Percentiles rank a stretch among this genome's conserved stretches.
These are phyloP conservation scores for Phaeolepiota aurea DNA, from an alignment of 768 basidiomycete genomes.

Conservation along the genomic window DNA sequence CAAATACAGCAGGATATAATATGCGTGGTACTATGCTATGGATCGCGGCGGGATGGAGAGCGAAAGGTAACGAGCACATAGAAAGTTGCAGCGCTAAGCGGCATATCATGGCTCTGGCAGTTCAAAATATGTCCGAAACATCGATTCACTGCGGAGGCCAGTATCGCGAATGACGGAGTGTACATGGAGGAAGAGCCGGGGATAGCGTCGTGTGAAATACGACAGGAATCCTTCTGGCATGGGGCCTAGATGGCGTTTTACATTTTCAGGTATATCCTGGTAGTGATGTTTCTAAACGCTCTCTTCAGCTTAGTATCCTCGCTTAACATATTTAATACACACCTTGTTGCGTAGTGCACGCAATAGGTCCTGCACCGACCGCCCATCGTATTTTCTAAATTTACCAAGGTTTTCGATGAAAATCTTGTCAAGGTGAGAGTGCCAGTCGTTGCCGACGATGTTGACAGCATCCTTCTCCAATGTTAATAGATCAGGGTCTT, in stretches of 20 bases:
- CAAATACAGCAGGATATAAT: neutral
- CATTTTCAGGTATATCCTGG: conserved; percentile 90
- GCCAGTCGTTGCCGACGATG: conserved; percentile 92
- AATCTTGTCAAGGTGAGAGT: conserved; percentile 71
- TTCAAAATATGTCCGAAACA: conserved; percentile 89
- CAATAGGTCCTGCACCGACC: conserved; percentile 84
- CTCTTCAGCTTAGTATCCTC: conserved; percentile 5
- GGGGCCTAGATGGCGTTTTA: conserved; percentile 79
- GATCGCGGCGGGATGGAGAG: neutral
- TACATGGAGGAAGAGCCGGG: conserved; percentile 85
- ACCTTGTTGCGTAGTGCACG: conserved; percentile 95
- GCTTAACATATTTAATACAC: conserved; percentile 3
- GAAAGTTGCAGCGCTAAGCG: too few species aligned
- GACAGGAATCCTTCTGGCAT: conserved; percentile 89
- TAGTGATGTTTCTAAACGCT: conserved; percentile 85
- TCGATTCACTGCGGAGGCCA: conserved; percentile 70
- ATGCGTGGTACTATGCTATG: neutral
- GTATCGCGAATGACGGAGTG: conserved; percentile 73
- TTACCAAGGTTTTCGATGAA: conserved; percentile 95
- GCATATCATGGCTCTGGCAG: conserved; percentile 34
- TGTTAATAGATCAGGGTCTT: conserved; percentile 61
- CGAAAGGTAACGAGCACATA: neutral
- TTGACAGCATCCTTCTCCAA: conserved; percentile 63
- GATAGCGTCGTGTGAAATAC: conserved; percentile 94
- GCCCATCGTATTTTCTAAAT: conserved; percentile 93